Evolutionary conservation across 495 filamentous ascomycete species (phyloP), one percentile per base, ranked within the genome.

Genomic region (Hypomontagnella submonticulosa): DNA sequence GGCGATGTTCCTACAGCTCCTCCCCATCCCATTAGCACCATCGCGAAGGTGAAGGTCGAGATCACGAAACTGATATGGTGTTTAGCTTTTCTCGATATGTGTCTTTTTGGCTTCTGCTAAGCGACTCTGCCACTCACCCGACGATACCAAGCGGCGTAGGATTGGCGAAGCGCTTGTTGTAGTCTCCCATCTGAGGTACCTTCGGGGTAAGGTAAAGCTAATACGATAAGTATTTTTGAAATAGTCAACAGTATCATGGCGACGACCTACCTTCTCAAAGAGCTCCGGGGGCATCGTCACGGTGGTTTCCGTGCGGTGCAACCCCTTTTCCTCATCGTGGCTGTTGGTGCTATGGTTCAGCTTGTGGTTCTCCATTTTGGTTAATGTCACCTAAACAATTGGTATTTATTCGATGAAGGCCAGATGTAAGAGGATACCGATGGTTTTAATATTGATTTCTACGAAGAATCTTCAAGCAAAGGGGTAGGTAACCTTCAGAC

Each of bases 11-110:
- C 69, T 43, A 48, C 37, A 10, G 81, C 81, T 27, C 82, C 84
- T 30, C 80, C 84, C 81, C 82, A 86, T 3, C 82, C 83, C 83
- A 85, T 86, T 49, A 81, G 58, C 4, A 82, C 71, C 63, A 84
- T 77, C 4, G 77, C 63, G 43, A 79, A 80, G 10, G 78, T 79
- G 20, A 76, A 79, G 3, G 76, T 76, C 44, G 75, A 76, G 48
- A 86, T 84, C 1, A 85, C 81, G 66, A 86, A 84, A 9, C 83
- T 81, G 42, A 9, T 27, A 27, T 27, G 38, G 11, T 11, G 36
- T 10, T 55, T 51, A 56, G 42, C n/a, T 40, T 15, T 9, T n/a
- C 1, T 36, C 6, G 11, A 40, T n/a, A 20, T 34, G 0, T 37
- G 13, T 49, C 32, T 23, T 5, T 16, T 7, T 38, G 19, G 9